Base-by-base conservation (phyloP, 805 yeast genomes). In the Saccharomycopsis javanensis region DNA sequence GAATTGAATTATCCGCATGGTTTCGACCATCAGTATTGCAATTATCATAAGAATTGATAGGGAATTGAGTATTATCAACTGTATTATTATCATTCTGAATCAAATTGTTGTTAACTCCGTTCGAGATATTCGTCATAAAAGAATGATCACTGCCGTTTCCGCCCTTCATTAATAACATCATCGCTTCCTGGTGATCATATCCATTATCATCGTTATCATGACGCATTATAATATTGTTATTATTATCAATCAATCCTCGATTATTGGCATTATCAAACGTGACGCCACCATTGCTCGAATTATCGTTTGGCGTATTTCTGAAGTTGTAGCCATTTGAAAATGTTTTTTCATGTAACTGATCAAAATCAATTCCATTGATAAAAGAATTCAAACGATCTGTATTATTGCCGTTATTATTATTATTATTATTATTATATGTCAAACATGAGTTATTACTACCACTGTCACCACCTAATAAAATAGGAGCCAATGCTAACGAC, bases 401-500 rank as follows among this genome's bases (percentile, higher is more conserved):
- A 48, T 50, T 48, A 6, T 35, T 18, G 6, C 15, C 20, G 16
- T 20, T 11, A 8, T 20, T 42, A 42, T 15, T 20, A n/a, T 23
- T 42, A 28, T 2, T 42, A 15, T 20, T 18, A 15, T 37, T 20
- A 16, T 35, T 52, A 52, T 42, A 42, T 3, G 23, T 42, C 48
- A 42, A 13, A 3, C 28, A 42, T 8, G 48, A 42, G 11, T 5
- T 25, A 20, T 42, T 42, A 7, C 48, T 42, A 42, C n/a, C n/a
- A n/a, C 23, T 42, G 11, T 13, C 8, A 5, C 25, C 48, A 42
- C 48, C 48, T 15, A 42, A 20, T 57, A 86, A 69, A 64, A 85
- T 76, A 8, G 86, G 86, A 1, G 87, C 89, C 56, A 86, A 70
- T 0, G 92, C 92, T 45, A 86, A 70, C 0, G 92, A 86, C 1